A percentile compares a stretch with the other conserved stretches of the same genome.
Conservation (phyloP, 441 rosid genomes). For the Omphalea diandra region DNA sequence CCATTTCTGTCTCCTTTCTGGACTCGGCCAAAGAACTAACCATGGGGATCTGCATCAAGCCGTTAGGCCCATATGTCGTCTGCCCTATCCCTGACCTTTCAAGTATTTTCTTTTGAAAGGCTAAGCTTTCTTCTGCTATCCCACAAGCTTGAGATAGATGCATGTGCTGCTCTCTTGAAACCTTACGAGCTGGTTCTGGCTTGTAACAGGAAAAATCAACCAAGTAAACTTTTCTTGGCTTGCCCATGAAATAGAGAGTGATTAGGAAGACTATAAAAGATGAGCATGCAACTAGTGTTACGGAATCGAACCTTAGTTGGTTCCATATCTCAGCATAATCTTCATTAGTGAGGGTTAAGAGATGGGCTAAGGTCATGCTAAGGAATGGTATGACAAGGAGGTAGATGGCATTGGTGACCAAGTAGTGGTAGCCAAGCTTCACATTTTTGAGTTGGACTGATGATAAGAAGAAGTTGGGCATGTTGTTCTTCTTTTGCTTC, state of each 20-base stretch:
- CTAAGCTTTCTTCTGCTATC: constrained; percentile 39
- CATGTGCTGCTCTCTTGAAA: constrained; percentile 38
- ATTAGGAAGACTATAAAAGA: constrained; percentile 15
- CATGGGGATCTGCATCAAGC: constrained; percentile 29
- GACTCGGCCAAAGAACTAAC: constrained; percentile 32
- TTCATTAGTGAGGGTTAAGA: constrained; percentile 23
- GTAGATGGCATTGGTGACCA: constrained; percentile 27
- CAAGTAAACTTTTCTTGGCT: constrained; percentile 43
- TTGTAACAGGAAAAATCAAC: constrained; percentile 57
- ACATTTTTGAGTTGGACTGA: constrained; percentile 26
- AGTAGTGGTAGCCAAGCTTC: constrained; percentile 32
- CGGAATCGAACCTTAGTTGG: constrained; percentile 18
- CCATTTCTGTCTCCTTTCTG: constrained; percentile 42
- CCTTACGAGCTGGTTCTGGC: constrained; percentile 31
- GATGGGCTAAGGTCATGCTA: constrained; percentile 12
- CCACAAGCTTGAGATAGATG: constrained; percentile 20
- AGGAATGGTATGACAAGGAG: constrained; percentile 18
- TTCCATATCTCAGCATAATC: constrained; percentile 25
- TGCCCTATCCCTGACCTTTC: constrained; percentile 53
- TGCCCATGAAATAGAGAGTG: constrained; percentile 32
- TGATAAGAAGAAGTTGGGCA: constrained; percentile 21
- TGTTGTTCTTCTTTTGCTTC: constrained; percentile 1
- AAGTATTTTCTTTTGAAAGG: constrained; percentile 44
- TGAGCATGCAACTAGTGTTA: not conserved
- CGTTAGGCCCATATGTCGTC: constrained; percentile 38